These are phyloP conservation scores for Ceratonia siliqua DNA, from an alignment of 306 rosid species.

Conservation along the genomic window DNA sequence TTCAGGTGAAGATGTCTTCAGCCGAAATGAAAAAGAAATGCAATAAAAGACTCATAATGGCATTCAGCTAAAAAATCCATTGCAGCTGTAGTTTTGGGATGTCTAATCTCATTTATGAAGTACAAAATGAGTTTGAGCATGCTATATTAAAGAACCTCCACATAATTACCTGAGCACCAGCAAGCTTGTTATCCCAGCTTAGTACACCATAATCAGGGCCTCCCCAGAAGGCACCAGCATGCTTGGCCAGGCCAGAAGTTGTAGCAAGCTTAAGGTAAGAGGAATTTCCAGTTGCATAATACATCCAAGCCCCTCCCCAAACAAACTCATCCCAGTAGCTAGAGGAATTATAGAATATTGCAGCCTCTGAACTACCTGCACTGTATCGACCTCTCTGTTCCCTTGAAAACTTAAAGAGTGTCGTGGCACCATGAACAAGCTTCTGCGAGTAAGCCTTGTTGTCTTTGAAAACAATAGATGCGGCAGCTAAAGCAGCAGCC, in stretches of 20 bases:
- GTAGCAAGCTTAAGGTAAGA: slow-evolving; percentile 90
- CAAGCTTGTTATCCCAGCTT: slow-evolving; percentile 99
- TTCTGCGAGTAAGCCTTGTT: slow-evolving; percentile 94
- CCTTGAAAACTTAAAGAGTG: slow-evolving; percentile 78
- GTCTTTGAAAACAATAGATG: slow-evolving; percentile 97
- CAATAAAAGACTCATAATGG: not conserved
- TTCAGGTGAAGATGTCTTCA: not conserved
- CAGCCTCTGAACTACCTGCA: slow-evolving; percentile 62
- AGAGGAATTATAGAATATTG: slow-evolving; percentile 80
- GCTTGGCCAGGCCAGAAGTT: slow-evolving; percentile 79
- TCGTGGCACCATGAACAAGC: slow-evolving; percentile 90
- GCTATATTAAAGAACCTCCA: not conserved
- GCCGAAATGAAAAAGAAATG: not conserved
- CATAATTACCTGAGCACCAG: slow-evolving; percentile 89
- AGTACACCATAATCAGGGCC: slow-evolving; percentile 92
- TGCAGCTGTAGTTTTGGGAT: not conserved
- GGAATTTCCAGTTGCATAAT: slow-evolving; percentile 89
- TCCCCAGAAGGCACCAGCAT: slow-evolving; percentile 99
- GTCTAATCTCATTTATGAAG: slow-evolving; percentile 10
- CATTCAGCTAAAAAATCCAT: not conserved
- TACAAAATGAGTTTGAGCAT: not conserved
- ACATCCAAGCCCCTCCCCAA: slow-evolving; percentile 99
- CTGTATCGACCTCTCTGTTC: slow-evolving; percentile 79
- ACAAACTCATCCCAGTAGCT: slow-evolving; percentile 85
- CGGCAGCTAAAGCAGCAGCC: slow-evolving; percentile 95